phyloP scores from a whole-genome alignment of 345 rosid species.

The Murraya paniculata region DNA sequence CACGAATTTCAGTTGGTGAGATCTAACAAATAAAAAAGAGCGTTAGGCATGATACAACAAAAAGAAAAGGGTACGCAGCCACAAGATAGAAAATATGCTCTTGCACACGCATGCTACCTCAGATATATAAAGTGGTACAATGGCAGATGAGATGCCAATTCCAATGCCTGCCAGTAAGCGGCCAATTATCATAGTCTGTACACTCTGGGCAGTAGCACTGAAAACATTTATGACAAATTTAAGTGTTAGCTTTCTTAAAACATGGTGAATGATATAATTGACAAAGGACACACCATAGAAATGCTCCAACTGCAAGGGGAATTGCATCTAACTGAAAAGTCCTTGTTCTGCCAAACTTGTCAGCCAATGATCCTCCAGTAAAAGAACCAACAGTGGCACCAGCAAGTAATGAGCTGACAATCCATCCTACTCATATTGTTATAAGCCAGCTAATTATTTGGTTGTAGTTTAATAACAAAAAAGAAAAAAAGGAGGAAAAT shows the following conservation, averaged over 20 bases:
- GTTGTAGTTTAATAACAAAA: background rate
- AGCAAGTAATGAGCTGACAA: conserved; percentile 93
- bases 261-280: background rate
- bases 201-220: conserved; percentile 89
- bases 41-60: conserved; percentile 14
- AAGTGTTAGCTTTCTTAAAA: conserved; percentile 21
- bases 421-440: conserved; percentile 69
- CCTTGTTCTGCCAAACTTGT: conserved; percentile 89
- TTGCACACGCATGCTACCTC: conserved; percentile 48
- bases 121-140: conserved; percentile 97
- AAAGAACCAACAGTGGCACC: conserved; percentile 97
- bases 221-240: conserved; percentile 9
- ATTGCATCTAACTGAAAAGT: conserved; percentile 93
- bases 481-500: background rate
- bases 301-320: conserved; percentile 82
- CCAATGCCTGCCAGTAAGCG: conserved; percentile 97
- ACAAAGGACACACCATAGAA: conserved; percentile 58
- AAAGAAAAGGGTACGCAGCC: background rate
- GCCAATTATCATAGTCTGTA: conserved; percentile 92
- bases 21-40: conserved; percentile 49
- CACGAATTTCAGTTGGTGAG: conserved; percentile 98
- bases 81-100: background rate
- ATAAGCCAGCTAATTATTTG: conserved; percentile 10
- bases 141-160: conserved; percentile 93
- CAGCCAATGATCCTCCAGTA: conserved; percentile 93